A percentile compares a stretch with the other conserved stretches of the same genome.
Evolutionary conservation across 2,329 filamentous ascomycete species (phyloP).

Genomic region (Fusarium guadeloupense): DNA sequence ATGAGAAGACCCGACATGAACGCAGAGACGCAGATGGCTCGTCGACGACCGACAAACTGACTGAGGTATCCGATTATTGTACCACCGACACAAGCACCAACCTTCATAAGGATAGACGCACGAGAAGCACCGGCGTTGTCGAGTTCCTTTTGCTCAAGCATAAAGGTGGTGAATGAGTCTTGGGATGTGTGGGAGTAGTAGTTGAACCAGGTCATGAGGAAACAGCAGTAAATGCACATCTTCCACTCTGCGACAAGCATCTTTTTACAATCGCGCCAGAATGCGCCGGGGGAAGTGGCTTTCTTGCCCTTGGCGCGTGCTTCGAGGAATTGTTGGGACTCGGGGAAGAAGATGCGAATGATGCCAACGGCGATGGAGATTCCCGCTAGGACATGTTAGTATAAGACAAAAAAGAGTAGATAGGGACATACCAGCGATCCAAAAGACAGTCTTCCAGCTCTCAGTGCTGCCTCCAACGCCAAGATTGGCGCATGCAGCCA

Average conservation of each 20-base stretch:
- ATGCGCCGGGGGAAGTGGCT: constrained; percentile 57
- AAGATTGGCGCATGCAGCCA: constrained; percentile 79
- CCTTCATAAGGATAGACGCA: constrained; percentile 85
- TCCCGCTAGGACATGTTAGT: constrained; percentile 56
- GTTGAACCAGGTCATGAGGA: constrained; percentile 82
- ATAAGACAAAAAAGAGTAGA: background rate
- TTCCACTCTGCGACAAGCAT: constrained; percentile 79
- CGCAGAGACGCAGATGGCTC: constrained; percentile 70
- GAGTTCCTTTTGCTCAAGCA: constrained; percentile 77
- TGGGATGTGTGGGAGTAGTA: constrained; percentile 82
- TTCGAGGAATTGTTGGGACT: constrained; percentile 78
- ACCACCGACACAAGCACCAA: constrained; percentile 77
- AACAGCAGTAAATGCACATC: constrained; percentile 78
- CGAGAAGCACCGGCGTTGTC: constrained; percentile 70
- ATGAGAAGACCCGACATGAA: constrained; percentile 70
- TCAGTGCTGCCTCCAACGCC: constrained; percentile 71
- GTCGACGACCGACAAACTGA: constrained; percentile 78
- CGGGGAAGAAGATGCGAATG: constrained; percentile 73
- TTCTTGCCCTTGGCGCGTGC: constrained; percentile 69
- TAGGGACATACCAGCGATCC: constrained; percentile 63
- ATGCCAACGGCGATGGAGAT: constrained; percentile 75
- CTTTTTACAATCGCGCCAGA: constrained; percentile 73
- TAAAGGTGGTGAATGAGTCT: constrained; percentile 84
- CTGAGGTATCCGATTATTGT: constrained; percentile 78
- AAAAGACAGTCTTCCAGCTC: constrained; percentile 80